Percentiles rank a stretch among this genome's conserved stretches.
Conservation (phyloP, 2,329 filamentous ascomycete genomes). For the Fusarium acutatum region DNA sequence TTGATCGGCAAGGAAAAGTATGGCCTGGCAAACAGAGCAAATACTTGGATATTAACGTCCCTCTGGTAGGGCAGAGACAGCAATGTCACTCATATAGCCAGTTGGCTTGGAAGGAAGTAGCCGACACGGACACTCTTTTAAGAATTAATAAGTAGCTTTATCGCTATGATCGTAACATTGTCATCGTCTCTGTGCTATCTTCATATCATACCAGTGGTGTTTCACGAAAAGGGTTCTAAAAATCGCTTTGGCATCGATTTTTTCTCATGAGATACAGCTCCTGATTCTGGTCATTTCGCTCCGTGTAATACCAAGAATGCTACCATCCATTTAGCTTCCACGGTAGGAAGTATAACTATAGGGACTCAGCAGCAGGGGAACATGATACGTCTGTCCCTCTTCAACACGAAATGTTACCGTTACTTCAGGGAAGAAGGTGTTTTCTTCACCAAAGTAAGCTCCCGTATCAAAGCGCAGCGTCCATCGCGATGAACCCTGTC, state of each 20-base stretch:
- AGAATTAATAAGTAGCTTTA: constrained; percentile 35
- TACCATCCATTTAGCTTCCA: constrained; percentile 64
- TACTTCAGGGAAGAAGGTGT: constrained; percentile 70
- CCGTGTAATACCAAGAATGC: not conserved
- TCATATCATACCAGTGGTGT: not conserved
- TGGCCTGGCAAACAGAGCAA: constrained; percentile 7
- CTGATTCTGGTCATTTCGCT: not conserved
- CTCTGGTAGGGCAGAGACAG: constrained; percentile 37
- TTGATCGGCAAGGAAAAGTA: not conserved
- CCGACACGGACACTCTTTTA: constrained; percentile 32
- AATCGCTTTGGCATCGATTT: not conserved
- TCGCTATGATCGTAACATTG: constrained; percentile 31
- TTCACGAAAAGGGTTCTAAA: not conserved
- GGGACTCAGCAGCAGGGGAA: constrained; percentile 78
- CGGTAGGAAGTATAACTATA: constrained; percentile 86
- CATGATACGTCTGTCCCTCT: constrained; percentile 76
- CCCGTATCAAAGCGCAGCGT: constrained; percentile 78
- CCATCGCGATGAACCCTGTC: constrained; percentile 63
- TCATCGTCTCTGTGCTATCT: constrained; percentile 7
- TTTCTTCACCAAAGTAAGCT: constrained; percentile 72
- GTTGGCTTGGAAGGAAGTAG: constrained; percentile 11
- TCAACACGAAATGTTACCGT: constrained; percentile 62
- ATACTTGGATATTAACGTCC: constrained; percentile 24
- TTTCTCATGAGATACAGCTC: not conserved
- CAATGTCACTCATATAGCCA: constrained; percentile 15